phyloP scores from a whole-genome alignment of 768 basidiomycete species.

The Boletus rufocinnamomeus region DNA sequence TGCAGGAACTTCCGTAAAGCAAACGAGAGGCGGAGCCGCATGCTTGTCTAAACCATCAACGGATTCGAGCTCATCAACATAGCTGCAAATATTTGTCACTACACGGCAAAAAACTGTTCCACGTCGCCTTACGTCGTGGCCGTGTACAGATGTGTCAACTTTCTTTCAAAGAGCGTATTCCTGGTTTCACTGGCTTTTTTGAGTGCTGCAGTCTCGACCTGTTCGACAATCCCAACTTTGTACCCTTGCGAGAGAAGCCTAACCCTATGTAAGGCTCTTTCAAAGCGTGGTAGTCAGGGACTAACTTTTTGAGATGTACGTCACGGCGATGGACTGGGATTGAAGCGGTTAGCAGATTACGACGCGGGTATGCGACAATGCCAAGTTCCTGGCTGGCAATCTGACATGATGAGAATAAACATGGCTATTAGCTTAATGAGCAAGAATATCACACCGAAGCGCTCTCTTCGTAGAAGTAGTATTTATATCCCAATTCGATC shows the following conservation, averaged over 20 bases:
- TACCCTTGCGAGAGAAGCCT: conserved; percentile 78
- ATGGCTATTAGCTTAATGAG: background rate
- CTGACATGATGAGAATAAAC: conserved; percentile 40
- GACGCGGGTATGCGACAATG: conserved; percentile 68
- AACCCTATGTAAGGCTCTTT: background rate
- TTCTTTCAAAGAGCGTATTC: conserved; percentile 70
- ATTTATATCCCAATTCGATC: conserved; percentile 85
- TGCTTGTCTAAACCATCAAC: conserved; percentile 60
- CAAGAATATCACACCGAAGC: conserved; percentile 54
- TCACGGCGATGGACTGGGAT: conserved; percentile 70
- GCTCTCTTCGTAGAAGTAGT: conserved; percentile 81
- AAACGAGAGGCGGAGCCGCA: conserved; percentile 67
- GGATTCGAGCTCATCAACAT: conserved; percentile 78
- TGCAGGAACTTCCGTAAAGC: conserved; percentile 58
- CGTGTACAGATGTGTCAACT: conserved; percentile 79
- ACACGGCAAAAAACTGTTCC: background rate
- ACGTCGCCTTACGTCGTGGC: conserved; percentile 70
- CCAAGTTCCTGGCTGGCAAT: conserved; percentile 76
- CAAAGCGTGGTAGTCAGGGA: background rate
- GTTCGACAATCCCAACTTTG: conserved; percentile 82
- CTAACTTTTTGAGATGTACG: conserved; percentile 75
- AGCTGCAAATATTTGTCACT: conserved; percentile 48
- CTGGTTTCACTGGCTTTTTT: conserved; percentile 81
- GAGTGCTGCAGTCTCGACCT: conserved; percentile 85
- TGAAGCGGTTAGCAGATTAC: conserved; percentile 75